Base-by-base conservation (phyloP, 2,329 filamentous ascomycete genomes). In the Phialophora verrucosa region DNA sequence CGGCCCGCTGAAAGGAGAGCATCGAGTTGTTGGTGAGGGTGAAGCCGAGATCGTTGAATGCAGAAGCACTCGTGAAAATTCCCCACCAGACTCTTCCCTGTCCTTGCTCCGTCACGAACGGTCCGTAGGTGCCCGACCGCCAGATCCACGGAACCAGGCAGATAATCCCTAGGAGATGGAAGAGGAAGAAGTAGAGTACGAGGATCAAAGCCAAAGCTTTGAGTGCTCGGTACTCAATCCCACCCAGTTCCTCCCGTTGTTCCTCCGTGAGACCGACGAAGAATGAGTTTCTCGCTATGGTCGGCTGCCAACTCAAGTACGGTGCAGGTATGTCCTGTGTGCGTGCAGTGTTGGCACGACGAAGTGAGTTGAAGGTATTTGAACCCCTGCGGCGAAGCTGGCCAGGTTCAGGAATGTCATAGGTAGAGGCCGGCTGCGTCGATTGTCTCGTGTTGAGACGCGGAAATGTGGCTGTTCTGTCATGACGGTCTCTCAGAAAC, bases 1-100 rank as follows among this genome's bases (percentile, higher is more conserved):
- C 76, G 0, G 83, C 81, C 49, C 81, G 79, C 55, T 77, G 78
- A 70, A 85, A 85, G 0, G 76, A 75, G 10, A 83, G 74, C 93
- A 99, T 97, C 72, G 93, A 97, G 79, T 98, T 91, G 0, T 93
- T 90, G 0, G 93, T 98, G 70, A 99, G 82, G 1, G 93, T 94
- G 73, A 93, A 94, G 11, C 95, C 95, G n/a, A 98, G 81, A 80
- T 99, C 94, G 79, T 94, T 97, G 78, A 99, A 97, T 63, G 93
- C 86, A 49, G 93, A 95, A 57, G 88, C 92, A 14, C 93, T 82
- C 0, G 92, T 97, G 80, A 94, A 99, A 72, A 99, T 88, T 0
- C 87, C 93, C 87, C 95, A 99, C 95, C 95, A 99, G 0, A 87
- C 85, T 49, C 87, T 87, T 64, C 84, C 88, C 71, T 91, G 81